Evolutionary conservation across 1,139 yeast species (phyloP), one percentile per base, ranked within the genome.

Genomic region (Hansenula sp.): DNA sequence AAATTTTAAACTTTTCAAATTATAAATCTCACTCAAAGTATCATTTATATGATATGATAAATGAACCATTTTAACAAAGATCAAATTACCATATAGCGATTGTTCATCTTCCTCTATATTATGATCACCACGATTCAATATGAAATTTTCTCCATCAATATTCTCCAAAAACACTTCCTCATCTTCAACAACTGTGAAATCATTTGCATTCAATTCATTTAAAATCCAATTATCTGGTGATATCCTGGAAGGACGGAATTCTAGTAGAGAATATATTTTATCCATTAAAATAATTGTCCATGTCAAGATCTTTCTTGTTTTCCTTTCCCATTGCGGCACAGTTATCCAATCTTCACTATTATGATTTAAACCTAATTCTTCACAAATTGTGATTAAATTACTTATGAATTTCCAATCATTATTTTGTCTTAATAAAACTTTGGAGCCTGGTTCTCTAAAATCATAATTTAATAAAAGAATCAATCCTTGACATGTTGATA

Each of bases 401-500:
- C 54, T 49, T 27, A 55, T 39, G 33, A 56, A 51, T 36, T 49
- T 50, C 57, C 60, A 59, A 9, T 48, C 41, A 25, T 52, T 52
- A 18, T 47, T 50, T 47, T 18, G 36, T 37, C 40, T 50, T 30
- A 13, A 42, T 33, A 34, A 37, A 33, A 9, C 38, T 36, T 12
- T 46, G 3, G 47, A 33, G 36, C 36, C 13, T 16, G 39, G 27
- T 13, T 30, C 33, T 17, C 33, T 27, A 33, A 50, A 51, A 36
- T 44, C 48, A 39, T 60, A 59, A 37, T 59, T 55, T 28, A 72
- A 53, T 15, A 72, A 51, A 13, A 72, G 53, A n/a, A 72, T 50
- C 4, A 75, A 68, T 1, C 74, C 74, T 49, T 72, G 77, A 13
- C 72, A 67, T 1, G 70, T 62, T 4, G 76, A 69, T 21, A 72